Evolutionary conservation across 495 filamentous ascomycete species (phyloP), one percentile per base, ranked within the genome.

Genomic region (Mycothermus thermophilus): DNA sequence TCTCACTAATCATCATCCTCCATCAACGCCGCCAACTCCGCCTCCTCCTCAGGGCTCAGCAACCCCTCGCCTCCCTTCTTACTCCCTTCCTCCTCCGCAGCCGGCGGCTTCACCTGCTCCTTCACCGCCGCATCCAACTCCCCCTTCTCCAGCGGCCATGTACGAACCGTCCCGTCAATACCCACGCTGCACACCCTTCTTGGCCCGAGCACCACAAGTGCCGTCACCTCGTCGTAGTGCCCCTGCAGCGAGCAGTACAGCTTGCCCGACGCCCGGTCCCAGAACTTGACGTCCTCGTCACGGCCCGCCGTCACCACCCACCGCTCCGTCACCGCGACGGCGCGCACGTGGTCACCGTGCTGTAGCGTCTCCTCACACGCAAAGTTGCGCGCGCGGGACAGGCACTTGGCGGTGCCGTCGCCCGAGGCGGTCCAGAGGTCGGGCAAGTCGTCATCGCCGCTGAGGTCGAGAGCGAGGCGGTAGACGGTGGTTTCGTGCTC

Each of bases 371-470:
- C 74, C 38, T 85, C 85, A 5, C 69, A 63, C 34, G 72, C 68
- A 67, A 79, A 90, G 0, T 62, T 66, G 32, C 69, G 69, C 7
- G 66, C 55, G 32, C 83, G 63, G 7, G 75, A 68, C 11, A 93
- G 63, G 47, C 79, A 83, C 47, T 83, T 83, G 2, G 74, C 74
- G 0, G 75, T 83, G 25, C 79, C 85, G 50, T 97, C 90, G 9
- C 83, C 83, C 20, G 80, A 87, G 2, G 87, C 79, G 9, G 86
- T 93, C 83, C 82, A 95, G 18, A 96, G 62, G 44, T 95, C 88
- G n/a, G n/a, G n/a, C n/a, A n/a, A n/a, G 2, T 62, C 67, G 35
- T 84, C 82, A 21, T 60, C 61, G 21, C 47, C 42, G 17, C 44
- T 36, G 5, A 35, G 36, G 16, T 42, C 78, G 38, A 87, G 79